Evolutionary conservation across 2,329 filamentous ascomycete genomes (phyloP).

Genomic region (Acephala macrosclerotiorum): DNA sequence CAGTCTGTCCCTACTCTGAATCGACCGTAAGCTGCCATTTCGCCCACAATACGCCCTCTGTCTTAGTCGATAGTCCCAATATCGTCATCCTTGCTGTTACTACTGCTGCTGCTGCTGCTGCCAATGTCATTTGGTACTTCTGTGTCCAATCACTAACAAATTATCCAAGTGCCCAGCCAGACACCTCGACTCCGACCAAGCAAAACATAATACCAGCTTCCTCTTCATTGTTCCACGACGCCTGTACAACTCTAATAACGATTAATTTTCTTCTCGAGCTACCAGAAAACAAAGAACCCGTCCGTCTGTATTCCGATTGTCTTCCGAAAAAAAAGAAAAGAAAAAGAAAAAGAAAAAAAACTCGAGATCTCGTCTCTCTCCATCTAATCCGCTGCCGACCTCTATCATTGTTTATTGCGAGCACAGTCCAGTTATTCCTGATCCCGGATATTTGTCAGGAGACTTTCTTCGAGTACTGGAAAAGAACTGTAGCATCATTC

Average conservation of each 20-base stretch:
- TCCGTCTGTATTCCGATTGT: slow-evolving; percentile 1
- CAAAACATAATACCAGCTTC: not conserved
- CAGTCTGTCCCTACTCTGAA: slow-evolving; percentile 8
- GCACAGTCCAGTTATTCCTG: not conserved
- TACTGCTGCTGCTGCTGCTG: not conserved
- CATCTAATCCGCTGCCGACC: not conserved
- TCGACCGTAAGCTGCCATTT: slow-evolving; percentile 7
- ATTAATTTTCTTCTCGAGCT: not conserved
- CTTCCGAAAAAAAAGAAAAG: too few species aligned
- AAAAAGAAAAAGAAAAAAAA: too few species aligned
- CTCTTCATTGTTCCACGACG: not conserved
- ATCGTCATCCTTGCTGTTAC: slow-evolving; percentile 4
- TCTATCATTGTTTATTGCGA: not conserved
- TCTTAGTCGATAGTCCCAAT: not conserved
- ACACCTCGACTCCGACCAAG: not conserved
- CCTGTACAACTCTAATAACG: not conserved
- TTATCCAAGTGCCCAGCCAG: not conserved
- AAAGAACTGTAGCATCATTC: not conserved
- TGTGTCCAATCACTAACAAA: slow-evolving; percentile 10
- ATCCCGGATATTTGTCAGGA: not conserved
- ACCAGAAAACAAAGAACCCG: not conserved
- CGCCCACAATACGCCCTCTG: not conserved
- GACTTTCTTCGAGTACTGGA: not conserved
- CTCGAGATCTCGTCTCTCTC: not conserved
- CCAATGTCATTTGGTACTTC: slow-evolving; percentile 2